Evolutionary conservation across 371 early-diverging fungal species (phyloP).

Genomic region (Zopfochytrium polystomum): DNA sequence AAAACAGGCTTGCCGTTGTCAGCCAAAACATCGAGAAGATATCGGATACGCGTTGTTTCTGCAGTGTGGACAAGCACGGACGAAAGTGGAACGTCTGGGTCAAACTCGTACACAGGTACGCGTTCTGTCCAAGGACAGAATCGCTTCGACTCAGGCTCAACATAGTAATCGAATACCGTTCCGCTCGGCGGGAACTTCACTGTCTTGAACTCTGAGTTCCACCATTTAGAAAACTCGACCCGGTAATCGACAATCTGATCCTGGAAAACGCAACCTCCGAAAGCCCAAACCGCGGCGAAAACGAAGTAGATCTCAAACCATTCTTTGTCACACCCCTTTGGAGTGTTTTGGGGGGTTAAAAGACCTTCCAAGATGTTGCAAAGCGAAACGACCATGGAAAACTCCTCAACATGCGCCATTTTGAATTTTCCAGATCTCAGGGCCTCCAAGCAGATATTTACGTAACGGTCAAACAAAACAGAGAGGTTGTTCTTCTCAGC

Average conservation of each 20-base stretch:
- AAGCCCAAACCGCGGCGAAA: conserved; percentile 64
- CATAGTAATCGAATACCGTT: conserved; percentile 61
- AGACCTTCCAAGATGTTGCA: conserved; percentile 61
- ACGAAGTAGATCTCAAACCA: conserved; percentile 64
- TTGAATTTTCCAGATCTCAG: conserved; percentile 55
- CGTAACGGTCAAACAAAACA: conserved; percentile 60
- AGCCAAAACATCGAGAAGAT: conserved; percentile 56
- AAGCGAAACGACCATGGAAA: conserved; percentile 53
- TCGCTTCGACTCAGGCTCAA: conserved; percentile 54
- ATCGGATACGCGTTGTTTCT: conserved; percentile 55
- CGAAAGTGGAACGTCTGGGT: conserved; percentile 54
- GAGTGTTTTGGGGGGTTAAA: conserved; percentile 54
- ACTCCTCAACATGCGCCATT: conserved; percentile 58
- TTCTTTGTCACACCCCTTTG: conserved; percentile 65
- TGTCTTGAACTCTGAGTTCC: conserved; percentile 59
- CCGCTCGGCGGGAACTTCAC: conserved; percentile 58
- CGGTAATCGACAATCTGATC: conserved; percentile 60
- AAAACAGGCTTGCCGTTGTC: conserved; percentile 61
- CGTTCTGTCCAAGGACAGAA: conserved; percentile 59
- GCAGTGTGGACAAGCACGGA: conserved; percentile 57
- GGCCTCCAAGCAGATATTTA: conserved; percentile 55
- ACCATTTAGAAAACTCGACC: conserved; percentile 61
- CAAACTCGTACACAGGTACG: conserved; percentile 51
- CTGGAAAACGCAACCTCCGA: conserved; percentile 60
- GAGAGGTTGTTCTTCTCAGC: conserved; percentile 54